Percentiles rank a stretch among this genome's conserved stretches.
phyloP scores from a whole-genome alignment of 495 filamentous ascomycete genomes.

The Glarea lozoyensis region DNA sequence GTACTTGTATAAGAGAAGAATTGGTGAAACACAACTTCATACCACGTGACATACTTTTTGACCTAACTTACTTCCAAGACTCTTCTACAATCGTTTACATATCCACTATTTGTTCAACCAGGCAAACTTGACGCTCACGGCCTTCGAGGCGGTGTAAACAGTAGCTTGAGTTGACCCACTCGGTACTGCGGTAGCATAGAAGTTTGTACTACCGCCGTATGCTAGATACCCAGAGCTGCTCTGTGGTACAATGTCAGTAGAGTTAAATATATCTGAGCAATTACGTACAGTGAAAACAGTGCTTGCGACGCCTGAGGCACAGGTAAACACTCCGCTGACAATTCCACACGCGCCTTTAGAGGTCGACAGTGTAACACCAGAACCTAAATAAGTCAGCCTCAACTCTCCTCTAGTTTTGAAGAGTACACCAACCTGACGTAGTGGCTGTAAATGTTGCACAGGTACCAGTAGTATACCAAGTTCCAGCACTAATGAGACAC shows the following conservation, averaged over 20 bases:
- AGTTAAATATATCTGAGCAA: too few relatives aligned
- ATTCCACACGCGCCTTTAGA: slow-evolving; percentile 52
- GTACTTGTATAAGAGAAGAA: too few relatives aligned
- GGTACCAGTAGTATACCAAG: slow-evolving; percentile 60
- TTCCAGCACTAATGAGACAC: slow-evolving; percentile 60
- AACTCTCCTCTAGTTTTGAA: neutral
- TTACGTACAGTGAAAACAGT: slow-evolving; percentile 32
- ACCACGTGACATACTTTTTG: too few relatives aligned
- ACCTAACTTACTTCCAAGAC: too few relatives aligned
- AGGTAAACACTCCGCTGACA: slow-evolving; percentile 37
- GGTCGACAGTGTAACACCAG: slow-evolving; percentile 49
- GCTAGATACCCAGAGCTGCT: slow-evolving; percentile 38
- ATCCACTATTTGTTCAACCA: slow-evolving; percentile 17
- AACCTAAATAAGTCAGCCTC: slow-evolving; percentile 25
- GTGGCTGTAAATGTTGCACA: slow-evolving; percentile 59
- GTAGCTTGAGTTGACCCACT: slow-evolving; percentile 35
- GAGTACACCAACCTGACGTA: slow-evolving; percentile 29
- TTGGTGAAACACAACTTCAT: too few relatives aligned
- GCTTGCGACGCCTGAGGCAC: slow-evolving; percentile 34
- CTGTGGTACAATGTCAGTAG: too few relatives aligned
- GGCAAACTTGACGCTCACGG: slow-evolving; percentile 23
- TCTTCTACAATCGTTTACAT: too few relatives aligned
- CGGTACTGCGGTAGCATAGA: slow-evolving; percentile 50
- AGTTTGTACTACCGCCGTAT: slow-evolving; percentile 40
- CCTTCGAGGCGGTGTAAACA: slow-evolving; percentile 23